Evolutionary conservation across 805 yeast species (phyloP).

Genomic region (Metschnikowia chrysomelidarum): DNA sequence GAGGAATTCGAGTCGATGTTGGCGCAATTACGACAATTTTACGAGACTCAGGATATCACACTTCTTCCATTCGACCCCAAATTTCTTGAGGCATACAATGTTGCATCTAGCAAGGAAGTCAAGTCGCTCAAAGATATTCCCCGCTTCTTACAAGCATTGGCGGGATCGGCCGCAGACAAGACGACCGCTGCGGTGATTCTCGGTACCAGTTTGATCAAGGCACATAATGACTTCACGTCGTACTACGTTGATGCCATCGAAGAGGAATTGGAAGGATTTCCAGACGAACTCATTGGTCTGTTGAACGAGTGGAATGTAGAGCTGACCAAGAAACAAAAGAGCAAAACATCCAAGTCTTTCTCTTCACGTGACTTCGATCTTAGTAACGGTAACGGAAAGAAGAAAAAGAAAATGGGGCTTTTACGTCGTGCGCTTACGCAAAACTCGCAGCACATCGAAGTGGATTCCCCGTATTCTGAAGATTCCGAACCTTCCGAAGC

Average conservation of each 20-base stretch:
- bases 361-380: too few species aligned
- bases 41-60: slow-evolving; percentile 8
- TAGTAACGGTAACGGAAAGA: slow-evolving; percentile 1
- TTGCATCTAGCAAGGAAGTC: not conserved
- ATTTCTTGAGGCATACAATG: not conserved
- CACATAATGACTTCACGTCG: slow-evolving; percentile 3
- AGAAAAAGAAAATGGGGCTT: not conserved
- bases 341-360: not conserved
- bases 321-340: not conserved
- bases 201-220: slow-evolving; percentile 9
- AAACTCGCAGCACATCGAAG: slow-evolving; percentile 8
- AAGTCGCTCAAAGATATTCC: slow-evolving; percentile 3
- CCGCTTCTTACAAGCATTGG: slow-evolving; percentile 2
- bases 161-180: not conserved
- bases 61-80: slow-evolving; percentile 7
- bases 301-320: slow-evolving; percentile 11
- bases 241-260: slow-evolving; percentile 6
- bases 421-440: slow-evolving; percentile 14
- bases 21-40: slow-evolving; percentile 23
- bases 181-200: slow-evolving; percentile 12
- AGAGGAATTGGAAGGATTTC: slow-evolving; percentile 7
- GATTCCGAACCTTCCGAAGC: not conserved
- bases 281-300: slow-evolving; percentile 5
- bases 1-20: slow-evolving; percentile 40
- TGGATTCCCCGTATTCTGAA: too few species aligned